These are phyloP conservation scores for Pythium insidiosum DNA, from an alignment of 352 stramenopile species.

Conservation along the genomic window DNA sequence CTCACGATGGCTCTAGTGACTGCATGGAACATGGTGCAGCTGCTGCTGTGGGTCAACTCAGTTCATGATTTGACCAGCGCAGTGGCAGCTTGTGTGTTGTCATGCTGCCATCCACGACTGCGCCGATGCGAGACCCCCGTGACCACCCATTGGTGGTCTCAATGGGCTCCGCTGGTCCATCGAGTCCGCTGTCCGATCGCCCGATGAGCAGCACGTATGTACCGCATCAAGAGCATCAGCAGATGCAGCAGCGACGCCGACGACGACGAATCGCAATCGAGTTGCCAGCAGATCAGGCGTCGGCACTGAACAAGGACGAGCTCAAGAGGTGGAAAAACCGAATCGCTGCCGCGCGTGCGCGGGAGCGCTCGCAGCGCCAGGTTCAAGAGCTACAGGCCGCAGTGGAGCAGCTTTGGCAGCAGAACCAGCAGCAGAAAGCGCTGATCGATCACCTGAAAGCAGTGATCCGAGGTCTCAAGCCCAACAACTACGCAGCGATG, in stretches of 20 bases:
- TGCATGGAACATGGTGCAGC: too few relatives aligned
- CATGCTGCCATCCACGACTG: too few relatives aligned
- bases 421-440: constrained; percentile 48
- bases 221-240: too few relatives aligned
- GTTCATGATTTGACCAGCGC: too few relatives aligned
- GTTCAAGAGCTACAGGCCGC: constrained; percentile 38
- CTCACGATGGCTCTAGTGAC: too few relatives aligned
- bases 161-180: too few relatives aligned
- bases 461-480: constrained; percentile 19
- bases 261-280: constrained; percentile 38
- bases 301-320: constrained; percentile 31
- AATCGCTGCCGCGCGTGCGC: constrained; percentile 46
- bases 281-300: constrained; percentile 28
- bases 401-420: constrained; percentile 41
- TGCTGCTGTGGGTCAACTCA: too few relatives aligned
- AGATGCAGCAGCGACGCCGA: constrained; percentile 9
- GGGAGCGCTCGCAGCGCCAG: constrained; percentile 42
- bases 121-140: too few relatives aligned
- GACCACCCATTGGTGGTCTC: constrained; percentile 2
- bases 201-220: too few relatives aligned
- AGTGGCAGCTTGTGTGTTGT: too few relatives aligned
- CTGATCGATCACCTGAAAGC: constrained; percentile 10
- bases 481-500: background rate
- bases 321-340: constrained; percentile 68
- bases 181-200: constrained; percentile 4